Percentiles rank a stretch among this genome's conserved stretches.
Conservation (phyloP, 2,329 filamentous ascomycete species). For the Trematosphaeria pertusa region DNA sequence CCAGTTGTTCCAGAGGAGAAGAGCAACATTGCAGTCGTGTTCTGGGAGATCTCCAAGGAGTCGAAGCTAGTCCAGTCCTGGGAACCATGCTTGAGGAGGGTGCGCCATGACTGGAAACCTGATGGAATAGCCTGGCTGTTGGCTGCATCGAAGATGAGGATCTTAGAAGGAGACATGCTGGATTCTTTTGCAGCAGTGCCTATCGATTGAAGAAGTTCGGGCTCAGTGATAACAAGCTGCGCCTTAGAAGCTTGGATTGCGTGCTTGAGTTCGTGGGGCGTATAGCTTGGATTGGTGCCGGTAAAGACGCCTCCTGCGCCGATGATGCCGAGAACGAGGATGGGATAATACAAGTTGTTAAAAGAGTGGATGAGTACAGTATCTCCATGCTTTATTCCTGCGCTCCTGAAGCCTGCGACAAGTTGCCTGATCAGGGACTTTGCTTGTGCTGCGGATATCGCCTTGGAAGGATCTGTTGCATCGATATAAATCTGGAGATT, state of each 20-base stretch:
- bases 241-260: constrained; percentile 43
- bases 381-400: constrained; percentile 58
- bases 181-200: constrained; percentile 16
- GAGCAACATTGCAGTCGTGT: constrained; percentile 25
- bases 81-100: constrained; percentile 20
- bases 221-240: constrained; percentile 43
- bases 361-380: constrained; percentile 62
- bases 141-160: constrained; percentile 25
- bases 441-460: constrained; percentile 56
- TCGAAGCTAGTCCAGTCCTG: constrained; percentile 3
- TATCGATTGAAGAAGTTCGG: constrained; percentile 35
- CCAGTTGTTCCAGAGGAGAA: constrained; percentile 36
- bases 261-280: constrained; percentile 43
- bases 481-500: constrained; percentile 60
- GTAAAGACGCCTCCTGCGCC: constrained; percentile 47
- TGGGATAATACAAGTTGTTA: constrained; percentile 55
- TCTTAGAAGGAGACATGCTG: constrained; percentile 15
- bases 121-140: constrained; percentile 28
- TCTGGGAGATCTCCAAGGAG: constrained; percentile 1
- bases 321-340: constrained; percentile 36
- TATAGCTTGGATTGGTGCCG: constrained; percentile 50
- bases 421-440: constrained; percentile 56
- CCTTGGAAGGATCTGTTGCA: constrained; percentile 51
- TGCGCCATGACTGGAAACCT: constrained; percentile 19
- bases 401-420: constrained; percentile 57